Conservation (phyloP, 805 yeast genomes). For the Spathaspora gorwiae region DNA sequence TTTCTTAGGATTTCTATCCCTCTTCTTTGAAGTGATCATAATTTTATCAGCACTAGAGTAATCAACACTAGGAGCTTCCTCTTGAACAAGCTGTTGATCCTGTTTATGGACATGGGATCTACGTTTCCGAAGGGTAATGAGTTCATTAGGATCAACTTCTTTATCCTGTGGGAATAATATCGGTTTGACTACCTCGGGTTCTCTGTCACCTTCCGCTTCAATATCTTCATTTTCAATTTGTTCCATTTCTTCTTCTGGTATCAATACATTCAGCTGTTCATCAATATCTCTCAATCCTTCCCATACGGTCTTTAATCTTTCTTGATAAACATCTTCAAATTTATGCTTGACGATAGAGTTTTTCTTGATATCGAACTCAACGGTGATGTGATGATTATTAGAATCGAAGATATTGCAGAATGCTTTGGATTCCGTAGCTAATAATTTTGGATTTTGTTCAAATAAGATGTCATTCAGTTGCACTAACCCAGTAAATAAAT, state of each 20-base stretch:
- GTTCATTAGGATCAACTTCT: constrained; percentile 27
- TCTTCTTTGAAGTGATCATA: constrained; percentile 17
- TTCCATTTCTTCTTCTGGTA: constrained; percentile 6
- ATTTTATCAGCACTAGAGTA: constrained; percentile 42
- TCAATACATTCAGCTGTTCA: constrained; percentile 7
- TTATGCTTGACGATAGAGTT: constrained; percentile 13
- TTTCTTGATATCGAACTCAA: constrained; percentile 14
- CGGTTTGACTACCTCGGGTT: constrained; percentile 5
- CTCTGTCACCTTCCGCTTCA: constrained; percentile 1
- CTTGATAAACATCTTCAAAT: constrained; percentile 12
- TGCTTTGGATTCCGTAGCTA: constrained; percentile 10
- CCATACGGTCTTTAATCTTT: constrained; percentile 11
- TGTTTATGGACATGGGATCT: constrained; percentile 6
- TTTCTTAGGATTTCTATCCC: constrained; percentile 12
- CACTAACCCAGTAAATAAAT: constrained; percentile 4
- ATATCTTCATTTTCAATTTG: constrained; percentile 8
- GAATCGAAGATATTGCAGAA: constrained; percentile 11
- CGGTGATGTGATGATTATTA: constrained; percentile 1
- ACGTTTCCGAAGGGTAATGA: constrained; percentile 35
- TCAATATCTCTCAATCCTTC: constrained; percentile 10
- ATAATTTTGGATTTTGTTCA: constrained; percentile 2
- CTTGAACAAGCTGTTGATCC: constrained; percentile 4
- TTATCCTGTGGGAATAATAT: constrained; percentile 8
- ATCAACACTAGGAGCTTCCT: constrained; percentile 33
- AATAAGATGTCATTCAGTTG: constrained; percentile 7